Evolutionary conservation across 179 eudicot genomes (phyloP).

Genomic region (Beta lomatogona): DNA sequence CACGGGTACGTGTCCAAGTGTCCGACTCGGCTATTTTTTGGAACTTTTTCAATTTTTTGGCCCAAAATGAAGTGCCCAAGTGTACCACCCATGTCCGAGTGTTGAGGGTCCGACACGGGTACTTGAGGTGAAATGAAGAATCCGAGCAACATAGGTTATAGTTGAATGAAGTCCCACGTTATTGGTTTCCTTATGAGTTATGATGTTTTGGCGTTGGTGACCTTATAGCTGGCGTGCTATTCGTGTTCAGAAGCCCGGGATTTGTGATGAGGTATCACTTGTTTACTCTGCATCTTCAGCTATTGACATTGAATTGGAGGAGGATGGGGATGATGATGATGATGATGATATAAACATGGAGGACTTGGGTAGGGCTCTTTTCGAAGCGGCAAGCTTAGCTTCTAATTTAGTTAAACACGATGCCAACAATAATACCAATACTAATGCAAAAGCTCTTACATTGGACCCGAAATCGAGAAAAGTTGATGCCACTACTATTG

Average conservation of each 20-base stretch:
- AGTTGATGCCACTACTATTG: conserved; percentile 39
- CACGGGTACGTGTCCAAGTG: no score
- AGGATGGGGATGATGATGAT: conserved; percentile 42
- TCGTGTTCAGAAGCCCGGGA: conserved; percentile 68
- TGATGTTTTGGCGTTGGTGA: conserved; percentile 17
- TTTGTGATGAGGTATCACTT: conserved; percentile 31
- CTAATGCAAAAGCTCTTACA: conserved; percentile 30
- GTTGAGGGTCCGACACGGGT: no score
- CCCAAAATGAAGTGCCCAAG: no score
- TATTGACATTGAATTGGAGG: conserved; percentile 39
- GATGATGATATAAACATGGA: conserved; percentile 47
- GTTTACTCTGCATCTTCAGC: conserved; percentile 27
- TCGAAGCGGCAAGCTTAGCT: conserved; percentile 63
- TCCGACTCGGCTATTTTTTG: no score
- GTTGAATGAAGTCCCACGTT: background rate
- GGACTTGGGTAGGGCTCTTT: conserved; percentile 73
- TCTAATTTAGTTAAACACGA: conserved; percentile 45
- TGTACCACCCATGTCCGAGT: no score
- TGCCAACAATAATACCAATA: conserved; percentile 27
- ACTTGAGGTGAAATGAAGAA: no score
- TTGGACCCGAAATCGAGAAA: conserved; percentile 32
- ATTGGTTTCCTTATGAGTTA: conserved; percentile 14
- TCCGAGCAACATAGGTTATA: no score
- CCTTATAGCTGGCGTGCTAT: conserved; percentile 77
- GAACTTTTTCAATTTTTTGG: no score